phyloP scores from a whole-genome alignment of 495 filamentous ascomycete species.

The Jackrogersella minutella region DNA sequence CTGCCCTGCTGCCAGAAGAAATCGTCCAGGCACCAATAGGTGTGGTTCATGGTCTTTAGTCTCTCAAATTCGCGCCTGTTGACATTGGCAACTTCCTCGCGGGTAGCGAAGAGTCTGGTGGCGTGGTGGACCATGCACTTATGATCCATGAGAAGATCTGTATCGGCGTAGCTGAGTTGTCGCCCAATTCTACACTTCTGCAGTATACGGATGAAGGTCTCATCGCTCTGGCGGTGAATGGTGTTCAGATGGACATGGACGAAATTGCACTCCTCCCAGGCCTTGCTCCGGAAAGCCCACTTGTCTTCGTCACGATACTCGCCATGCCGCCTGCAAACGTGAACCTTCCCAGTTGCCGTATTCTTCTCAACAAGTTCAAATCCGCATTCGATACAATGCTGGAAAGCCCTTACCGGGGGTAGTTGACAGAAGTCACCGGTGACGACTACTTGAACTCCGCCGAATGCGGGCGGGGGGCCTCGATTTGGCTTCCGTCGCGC shows the following conservation, averaged over 20 bases:
- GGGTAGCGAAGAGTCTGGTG: constrained; percentile 56
- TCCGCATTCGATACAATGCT: constrained; percentile 79
- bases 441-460: constrained; percentile 90
- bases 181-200: constrained; percentile 59
- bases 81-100: constrained; percentile 49
- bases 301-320: constrained; percentile 50
- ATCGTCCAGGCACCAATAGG: constrained; percentile 78
- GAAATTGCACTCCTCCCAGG: constrained; percentile 51
- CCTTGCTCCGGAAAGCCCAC: constrained; percentile 49
- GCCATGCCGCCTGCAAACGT: constrained; percentile 48
- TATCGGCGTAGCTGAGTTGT: constrained; percentile 46
- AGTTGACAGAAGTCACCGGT: constrained; percentile 98
- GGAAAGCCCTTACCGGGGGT: constrained; percentile 84
- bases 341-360: constrained; percentile 75
- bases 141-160: constrained; percentile 57
- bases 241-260: constrained; percentile 53
- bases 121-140: constrained; percentile 52
- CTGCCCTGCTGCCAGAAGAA: constrained; percentile 67
- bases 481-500: constrained; percentile 34
- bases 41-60: constrained; percentile 47
- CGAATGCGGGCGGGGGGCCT: constrained; percentile 79
- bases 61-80: constrained; percentile 50
- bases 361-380: constrained; percentile 74
- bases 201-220: constrained; percentile 58
- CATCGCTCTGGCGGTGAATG: constrained; percentile 63